Base-by-base conservation (phyloP, 2,329 filamentous ascomycete genomes). In the Cercospora sp. region DNA sequence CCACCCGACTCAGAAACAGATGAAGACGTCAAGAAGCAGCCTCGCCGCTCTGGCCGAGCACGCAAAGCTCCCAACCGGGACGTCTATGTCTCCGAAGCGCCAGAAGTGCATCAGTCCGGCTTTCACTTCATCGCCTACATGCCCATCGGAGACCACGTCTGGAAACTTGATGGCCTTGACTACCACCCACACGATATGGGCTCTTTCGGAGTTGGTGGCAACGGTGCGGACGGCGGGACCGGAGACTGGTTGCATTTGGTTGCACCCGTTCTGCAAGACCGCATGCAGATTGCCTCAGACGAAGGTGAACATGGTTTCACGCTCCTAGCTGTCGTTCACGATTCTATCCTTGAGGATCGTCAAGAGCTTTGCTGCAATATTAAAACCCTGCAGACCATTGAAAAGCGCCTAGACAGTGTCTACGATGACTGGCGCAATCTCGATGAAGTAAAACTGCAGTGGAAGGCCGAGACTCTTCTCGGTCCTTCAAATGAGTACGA, bases 111-210 rank as follows among this genome's bases (percentile, higher is more conserved):
- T 0, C 87, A 91, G n/a, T 85, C 86, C 12, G 89, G 87, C 0
- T 95, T 90, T 76, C 94, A 98, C 77, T 98, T 95, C 78, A 90
- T 97, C 71, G 94, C 93, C 6, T 97, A 94, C 76, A 89, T 97
- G 31, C 92, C 92, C 2, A 86, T 89, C 13, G 84, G 86, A n/a
- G 89, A 87, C 2, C 83, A 87, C 65, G 86, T 97, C 13, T 97
- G 93, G 93, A 92, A 94, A 77, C 87, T 98, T 5, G 94, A 98
- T 78, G 94, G 94, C 4, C 82, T 97, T 23, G 89, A 94, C 77
- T 83, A 83, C 51, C 87, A 89, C 71, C 94, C 93, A 3, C 85
- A 88, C 36, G 86, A 84, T 65, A 82, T 93, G 65, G 90, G 89
- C 80, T 78, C 33, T 18, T 71, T 71, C 64, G 63, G 57, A 76